These are phyloP conservation scores for Lipomyces yamanashiensis DNA, from an alignment of 805 yeast species.

Conservation along the genomic window DNA sequence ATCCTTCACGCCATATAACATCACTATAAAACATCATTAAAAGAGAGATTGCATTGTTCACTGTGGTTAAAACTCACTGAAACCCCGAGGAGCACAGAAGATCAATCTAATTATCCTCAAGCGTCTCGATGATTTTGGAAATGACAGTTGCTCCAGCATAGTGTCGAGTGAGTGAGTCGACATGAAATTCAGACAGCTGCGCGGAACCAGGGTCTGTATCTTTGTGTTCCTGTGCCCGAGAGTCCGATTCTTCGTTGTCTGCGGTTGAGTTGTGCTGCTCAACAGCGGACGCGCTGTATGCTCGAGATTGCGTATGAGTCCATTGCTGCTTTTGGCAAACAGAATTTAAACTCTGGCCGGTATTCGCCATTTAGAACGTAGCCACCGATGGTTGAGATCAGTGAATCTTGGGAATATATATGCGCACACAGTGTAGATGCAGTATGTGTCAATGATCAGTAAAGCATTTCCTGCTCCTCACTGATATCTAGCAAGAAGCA, in stretches of 20 bases:
- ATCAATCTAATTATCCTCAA: neutral
- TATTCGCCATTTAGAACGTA: neutral
- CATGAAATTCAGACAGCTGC: neutral
- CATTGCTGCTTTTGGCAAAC: neutral
- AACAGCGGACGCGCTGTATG: neutral
- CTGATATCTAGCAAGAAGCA: too few species aligned
- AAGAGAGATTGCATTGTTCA: too few species aligned
- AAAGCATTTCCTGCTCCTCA: too few species aligned
- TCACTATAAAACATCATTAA: too few species aligned
- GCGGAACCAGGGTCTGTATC: neutral
- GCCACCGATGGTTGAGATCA: too few species aligned
- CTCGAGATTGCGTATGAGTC: neutral
- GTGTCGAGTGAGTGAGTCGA: neutral
- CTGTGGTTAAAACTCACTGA: too few species aligned
- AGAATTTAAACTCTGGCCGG: neutral
- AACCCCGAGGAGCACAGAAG: neutral
- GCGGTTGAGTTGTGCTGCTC: neutral
- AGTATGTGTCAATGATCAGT: too few species aligned
- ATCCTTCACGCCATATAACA: too few species aligned
- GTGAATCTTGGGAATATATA: too few species aligned
- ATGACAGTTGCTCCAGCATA: constrained; percentile 13
- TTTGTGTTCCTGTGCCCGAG: too few species aligned
- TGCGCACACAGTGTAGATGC: too few species aligned
- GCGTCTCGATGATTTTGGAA: neutral
- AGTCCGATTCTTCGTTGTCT: neutral